Evolutionary conservation across 176 grass and related monocot genomes (phyloP).

Genomic region (Oryza brachyantha): DNA sequence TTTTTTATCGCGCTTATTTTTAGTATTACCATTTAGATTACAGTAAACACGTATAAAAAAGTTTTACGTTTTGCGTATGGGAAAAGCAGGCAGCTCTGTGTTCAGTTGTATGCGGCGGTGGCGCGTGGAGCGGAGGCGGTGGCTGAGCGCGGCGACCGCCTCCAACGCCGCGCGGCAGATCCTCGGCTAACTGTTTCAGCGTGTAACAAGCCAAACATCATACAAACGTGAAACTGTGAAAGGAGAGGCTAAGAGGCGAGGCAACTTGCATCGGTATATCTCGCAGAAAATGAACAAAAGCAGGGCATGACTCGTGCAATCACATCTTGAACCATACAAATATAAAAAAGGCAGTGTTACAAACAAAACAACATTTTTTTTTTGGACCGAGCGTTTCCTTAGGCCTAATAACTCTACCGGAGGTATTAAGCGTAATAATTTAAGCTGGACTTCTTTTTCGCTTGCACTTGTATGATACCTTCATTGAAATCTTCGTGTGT

Average conservation of each 20-base stretch:
- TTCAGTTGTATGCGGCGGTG: conserved; percentile 81
- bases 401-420: conserved; percentile 4
- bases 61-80: too few relatives aligned
- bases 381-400: background rate
- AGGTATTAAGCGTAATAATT: conserved; percentile 65
- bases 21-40: too few relatives aligned
- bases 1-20: too few relatives aligned
- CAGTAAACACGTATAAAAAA: too few relatives aligned
- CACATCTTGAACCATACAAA: background rate
- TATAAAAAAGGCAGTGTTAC: background rate
- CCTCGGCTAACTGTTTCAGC: too few relatives aligned
- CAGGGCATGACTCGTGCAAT: conserved; percentile 15
- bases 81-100: too few relatives aligned
- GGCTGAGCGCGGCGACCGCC: conserved; percentile 53
- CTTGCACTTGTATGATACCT: conserved; percentile 93
- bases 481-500: conserved; percentile 93
- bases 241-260: background rate
- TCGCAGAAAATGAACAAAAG: background rate
- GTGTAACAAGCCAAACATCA: background rate
- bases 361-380: conserved; percentile 3
- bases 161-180: conserved; percentile 73
- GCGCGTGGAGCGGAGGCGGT: conserved; percentile 66
- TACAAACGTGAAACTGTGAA: too few relatives aligned
- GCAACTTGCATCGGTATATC: background rate
- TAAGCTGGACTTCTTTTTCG: conserved; percentile 89